Evolutionary conservation across 1,284 basidiomycete genomes (phyloP).

Genomic region (Austroboletus novae-zelandiae): DNA sequence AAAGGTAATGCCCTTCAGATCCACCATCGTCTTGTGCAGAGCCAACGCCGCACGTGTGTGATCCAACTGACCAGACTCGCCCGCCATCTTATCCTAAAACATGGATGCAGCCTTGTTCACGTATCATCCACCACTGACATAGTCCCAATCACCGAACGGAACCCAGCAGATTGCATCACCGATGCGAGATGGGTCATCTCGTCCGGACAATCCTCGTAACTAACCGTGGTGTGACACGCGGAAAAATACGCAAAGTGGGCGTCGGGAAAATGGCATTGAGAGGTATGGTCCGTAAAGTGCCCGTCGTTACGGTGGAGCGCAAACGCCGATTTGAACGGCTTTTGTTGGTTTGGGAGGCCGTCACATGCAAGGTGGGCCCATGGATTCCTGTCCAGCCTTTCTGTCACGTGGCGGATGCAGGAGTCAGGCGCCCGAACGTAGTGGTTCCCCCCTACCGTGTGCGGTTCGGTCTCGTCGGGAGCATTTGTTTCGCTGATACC

Average conservation of each 20-base stretch:
- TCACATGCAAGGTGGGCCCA: not conserved
- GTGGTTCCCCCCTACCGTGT: no score
- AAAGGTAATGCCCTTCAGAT: not conserved
- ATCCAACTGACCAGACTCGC: not conserved
- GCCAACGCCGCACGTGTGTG: not conserved
- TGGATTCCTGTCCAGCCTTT: not conserved
- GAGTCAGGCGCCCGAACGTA: not conserved
- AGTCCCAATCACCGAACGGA: not conserved
- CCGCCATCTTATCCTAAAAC: not conserved
- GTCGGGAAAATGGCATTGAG: not conserved
- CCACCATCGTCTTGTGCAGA: not conserved
- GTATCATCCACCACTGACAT: not conserved
- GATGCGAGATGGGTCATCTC: not conserved
- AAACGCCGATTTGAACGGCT: not conserved
- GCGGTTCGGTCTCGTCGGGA: no score
- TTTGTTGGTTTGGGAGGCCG: not conserved
- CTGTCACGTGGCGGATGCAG: not conserved
- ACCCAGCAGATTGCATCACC: not conserved
- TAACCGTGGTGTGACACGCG: not conserved
- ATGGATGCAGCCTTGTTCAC: not conserved
- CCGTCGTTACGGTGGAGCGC: no score
- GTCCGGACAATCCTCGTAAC: not conserved
- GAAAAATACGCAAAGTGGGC: not conserved
- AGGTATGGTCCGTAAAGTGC: no score
- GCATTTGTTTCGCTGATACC: no score